phyloP scores from a whole-genome alignment of 768 basidiomycete species.

The Ephemerocybe angulata region DNA sequence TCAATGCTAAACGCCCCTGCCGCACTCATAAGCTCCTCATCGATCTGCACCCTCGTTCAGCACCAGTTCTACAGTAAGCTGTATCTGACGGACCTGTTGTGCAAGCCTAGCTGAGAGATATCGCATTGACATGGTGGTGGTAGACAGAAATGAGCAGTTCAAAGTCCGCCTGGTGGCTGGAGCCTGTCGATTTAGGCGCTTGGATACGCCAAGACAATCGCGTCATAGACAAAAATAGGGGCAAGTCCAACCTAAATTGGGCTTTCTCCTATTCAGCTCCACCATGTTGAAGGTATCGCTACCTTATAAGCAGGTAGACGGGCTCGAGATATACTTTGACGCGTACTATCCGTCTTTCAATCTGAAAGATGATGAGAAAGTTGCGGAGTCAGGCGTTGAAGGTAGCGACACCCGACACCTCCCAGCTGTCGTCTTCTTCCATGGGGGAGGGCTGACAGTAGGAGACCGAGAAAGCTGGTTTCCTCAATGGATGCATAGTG shows the following conservation, averaged over 20 bases:
- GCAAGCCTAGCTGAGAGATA: constrained; percentile 71
- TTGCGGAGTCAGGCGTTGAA: no score
- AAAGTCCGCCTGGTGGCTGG: not conserved
- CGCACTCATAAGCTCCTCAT: constrained; percentile 87
- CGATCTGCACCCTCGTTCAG: constrained; percentile 54
- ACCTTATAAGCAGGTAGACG: no score
- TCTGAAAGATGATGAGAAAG: no score
- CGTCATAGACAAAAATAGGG: no score
- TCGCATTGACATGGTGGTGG: constrained; percentile 48
- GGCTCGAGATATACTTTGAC: no score
- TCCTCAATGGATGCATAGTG: constrained; percentile 61
- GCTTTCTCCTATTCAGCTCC: no score
- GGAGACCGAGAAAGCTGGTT: constrained; percentile 61
- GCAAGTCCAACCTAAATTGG: no score
- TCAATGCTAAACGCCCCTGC: constrained; percentile 93
- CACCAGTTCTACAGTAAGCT: not conserved
- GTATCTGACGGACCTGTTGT: constrained; percentile 53
- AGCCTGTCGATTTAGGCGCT: no score
- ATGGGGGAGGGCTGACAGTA: constrained; percentile 57
- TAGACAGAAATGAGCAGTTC: not conserved
- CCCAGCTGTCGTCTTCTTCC: constrained; percentile 43
- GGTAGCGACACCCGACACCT: no score
- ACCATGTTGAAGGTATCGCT: no score
- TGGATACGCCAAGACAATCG: no score
- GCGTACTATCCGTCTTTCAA: no score